These are phyloP conservation scores for Chlorella sorokiniana DNA, from an alignment of 139 green algal genomes.

Conservation along the genomic window DNA sequence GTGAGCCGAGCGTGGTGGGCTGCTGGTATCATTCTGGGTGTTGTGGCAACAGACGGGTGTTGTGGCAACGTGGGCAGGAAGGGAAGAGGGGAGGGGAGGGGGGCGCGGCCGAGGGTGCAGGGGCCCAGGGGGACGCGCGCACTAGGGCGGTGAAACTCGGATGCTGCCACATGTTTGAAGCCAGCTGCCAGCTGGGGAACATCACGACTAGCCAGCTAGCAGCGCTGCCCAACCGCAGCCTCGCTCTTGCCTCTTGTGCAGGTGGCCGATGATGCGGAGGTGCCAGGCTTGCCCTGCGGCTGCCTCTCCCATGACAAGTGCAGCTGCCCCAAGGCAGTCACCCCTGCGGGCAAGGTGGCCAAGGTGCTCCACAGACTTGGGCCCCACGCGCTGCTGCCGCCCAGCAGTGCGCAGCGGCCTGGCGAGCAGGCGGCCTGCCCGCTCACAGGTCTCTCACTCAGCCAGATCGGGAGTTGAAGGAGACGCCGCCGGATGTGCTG, in stretches of 20 bases:
- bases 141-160: too few relatives aligned
- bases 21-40: too few relatives aligned
- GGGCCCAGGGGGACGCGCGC: too few relatives aligned
- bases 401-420: not conserved
- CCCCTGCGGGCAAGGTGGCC: not conserved
- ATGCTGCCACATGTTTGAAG: too few relatives aligned
- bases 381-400: not conserved
- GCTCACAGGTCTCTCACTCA: conserved; percentile 8
- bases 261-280: not conserved
- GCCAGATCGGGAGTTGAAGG: conserved; percentile 29
- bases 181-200: too few relatives aligned
- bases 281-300: not conserved
- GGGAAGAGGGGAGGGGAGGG: too few relatives aligned
- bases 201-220: too few relatives aligned
- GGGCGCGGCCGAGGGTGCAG: too few relatives aligned
- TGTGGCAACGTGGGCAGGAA: too few relatives aligned
- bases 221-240: too few relatives aligned
- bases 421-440: not conserved
- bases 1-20: conserved; percentile 24
- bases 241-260: not conserved
- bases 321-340: not conserved
- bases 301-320: not conserved
- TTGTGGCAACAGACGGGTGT: too few relatives aligned
- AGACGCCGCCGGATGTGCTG: conserved; percentile 10
- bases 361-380: not conserved